Conservation (phyloP, 257 asterid genomes). For the Solanum chilense region DNA sequence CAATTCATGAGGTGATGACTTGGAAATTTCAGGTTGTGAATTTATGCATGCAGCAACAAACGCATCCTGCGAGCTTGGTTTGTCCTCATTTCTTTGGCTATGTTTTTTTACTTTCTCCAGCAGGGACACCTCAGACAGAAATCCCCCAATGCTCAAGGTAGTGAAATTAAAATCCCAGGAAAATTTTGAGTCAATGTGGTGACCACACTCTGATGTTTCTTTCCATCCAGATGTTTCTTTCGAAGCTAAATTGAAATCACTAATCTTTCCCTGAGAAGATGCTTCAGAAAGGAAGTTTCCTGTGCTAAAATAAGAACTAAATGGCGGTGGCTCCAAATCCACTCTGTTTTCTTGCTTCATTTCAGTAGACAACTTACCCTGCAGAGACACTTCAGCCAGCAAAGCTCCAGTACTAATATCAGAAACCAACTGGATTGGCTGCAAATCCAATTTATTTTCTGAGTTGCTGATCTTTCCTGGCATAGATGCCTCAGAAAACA, state of each 20-base stretch:
- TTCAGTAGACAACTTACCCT: conserved; percentile 36
- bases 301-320: conserved; percentile 34
- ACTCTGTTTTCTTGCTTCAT: not conserved
- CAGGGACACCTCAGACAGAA: conserved; percentile 60
- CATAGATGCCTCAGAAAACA: conserved; percentile 70
- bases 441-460: conserved; percentile 25
- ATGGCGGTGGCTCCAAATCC: conserved; percentile 23
- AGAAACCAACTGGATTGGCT: conserved; percentile 26
- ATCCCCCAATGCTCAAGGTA: conserved; percentile 74
- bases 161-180: conserved; percentile 58
- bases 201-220: conserved; percentile 2
- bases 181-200: conserved; percentile 14
- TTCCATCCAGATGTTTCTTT: conserved; percentile 10
- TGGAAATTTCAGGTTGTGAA: conserved; percentile 19
- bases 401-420: conserved; percentile 65
- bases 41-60: conserved; percentile 24
- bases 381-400: conserved; percentile 68
- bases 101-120: conserved; percentile 25
- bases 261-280: conserved; percentile 15
- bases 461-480: conserved; percentile 37
- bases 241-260: conserved; percentile 12
- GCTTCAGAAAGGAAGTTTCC: conserved; percentile 53
- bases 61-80: conserved; percentile 32
- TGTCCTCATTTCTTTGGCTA: conserved; percentile 22
- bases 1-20: conserved; percentile 27